Evolutionary conservation across 306 rosid genomes (phyloP).

Genomic region (Fragaria nilgerrensis): DNA sequence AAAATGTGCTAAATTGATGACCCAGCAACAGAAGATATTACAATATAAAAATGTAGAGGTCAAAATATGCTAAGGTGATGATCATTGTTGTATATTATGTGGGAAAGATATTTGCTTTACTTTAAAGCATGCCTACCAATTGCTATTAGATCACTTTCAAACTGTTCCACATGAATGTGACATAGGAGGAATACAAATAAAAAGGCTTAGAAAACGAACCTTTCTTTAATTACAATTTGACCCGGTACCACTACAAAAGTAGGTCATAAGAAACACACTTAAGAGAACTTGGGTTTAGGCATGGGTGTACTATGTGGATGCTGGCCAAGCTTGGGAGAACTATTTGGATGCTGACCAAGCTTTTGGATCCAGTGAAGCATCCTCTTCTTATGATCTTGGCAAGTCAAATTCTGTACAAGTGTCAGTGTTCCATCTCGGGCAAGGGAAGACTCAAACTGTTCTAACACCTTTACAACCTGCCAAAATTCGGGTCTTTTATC

Average conservation of each 20-base stretch:
- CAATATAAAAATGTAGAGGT: neutral
- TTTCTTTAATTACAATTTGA: slow-evolving; percentile 62
- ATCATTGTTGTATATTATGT: slow-evolving; percentile 4
- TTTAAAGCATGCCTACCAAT: slow-evolving; percentile 35
- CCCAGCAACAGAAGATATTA: neutral
- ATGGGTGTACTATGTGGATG: slow-evolving; percentile 43
- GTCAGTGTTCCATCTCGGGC: slow-evolving; percentile 61
- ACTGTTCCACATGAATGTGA: slow-evolving; percentile 26
- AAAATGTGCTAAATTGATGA: neutral
- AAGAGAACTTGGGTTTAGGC: slow-evolving; percentile 80
- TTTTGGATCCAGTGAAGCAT: slow-evolving; percentile 87
- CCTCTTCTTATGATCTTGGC: slow-evolving; percentile 83
- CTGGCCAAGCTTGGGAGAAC: slow-evolving; percentile 70
- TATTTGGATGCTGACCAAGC: slow-evolving; percentile 70
- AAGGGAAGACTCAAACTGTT: slow-evolving; percentile 71
- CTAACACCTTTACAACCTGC: slow-evolving; percentile 87
- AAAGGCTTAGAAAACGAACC: slow-evolving; percentile 47
- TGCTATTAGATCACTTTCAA: slow-evolving; percentile 37
- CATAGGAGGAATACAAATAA: slow-evolving; percentile 33
- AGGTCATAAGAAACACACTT: slow-evolving; percentile 41
- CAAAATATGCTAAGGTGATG: neutral
- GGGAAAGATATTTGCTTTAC: slow-evolving; percentile 27
- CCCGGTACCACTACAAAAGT: slow-evolving; percentile 47
- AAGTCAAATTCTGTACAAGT: slow-evolving; percentile 38
- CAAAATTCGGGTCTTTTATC: slow-evolving; percentile 89